A percentile compares a stretch with the other conserved stretches of the same genome.
phyloP scores from a whole-genome alignment of 352 stramenopile species.

The Globisporangium heterothallicum region DNA sequence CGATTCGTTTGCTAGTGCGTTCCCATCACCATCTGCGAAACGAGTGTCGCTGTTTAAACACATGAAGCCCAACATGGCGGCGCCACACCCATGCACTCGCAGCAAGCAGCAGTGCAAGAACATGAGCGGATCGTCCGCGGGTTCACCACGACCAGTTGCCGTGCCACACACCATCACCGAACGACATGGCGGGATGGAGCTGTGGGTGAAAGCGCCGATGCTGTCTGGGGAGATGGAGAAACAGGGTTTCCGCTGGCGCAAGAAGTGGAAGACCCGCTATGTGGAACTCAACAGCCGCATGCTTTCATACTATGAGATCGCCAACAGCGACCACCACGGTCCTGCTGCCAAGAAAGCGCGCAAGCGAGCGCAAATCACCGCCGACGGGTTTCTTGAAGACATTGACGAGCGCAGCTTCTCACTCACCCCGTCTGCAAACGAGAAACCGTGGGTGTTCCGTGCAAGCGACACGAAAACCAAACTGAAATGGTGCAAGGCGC shows the following conservation, averaged over 20 bases:
- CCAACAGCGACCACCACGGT: constrained; percentile 13
- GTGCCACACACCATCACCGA: constrained; percentile 80
- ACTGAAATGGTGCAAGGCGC: constrained; percentile 51
- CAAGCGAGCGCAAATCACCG: constrained; percentile 52
- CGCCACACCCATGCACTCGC: constrained; percentile 2
- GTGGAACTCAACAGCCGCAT: constrained; percentile 69
- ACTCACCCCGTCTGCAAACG: constrained; percentile 35
- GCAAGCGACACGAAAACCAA: constrained; percentile 45
- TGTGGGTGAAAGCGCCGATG: constrained; percentile 75
- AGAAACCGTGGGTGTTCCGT: constrained; percentile 63
- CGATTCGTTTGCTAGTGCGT: constrained; percentile 13
- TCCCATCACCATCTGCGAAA: constrained; percentile 7
- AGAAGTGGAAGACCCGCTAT: constrained; percentile 72
- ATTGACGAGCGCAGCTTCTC: constrained; percentile 51
- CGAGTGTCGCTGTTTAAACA: constrained; percentile 3
- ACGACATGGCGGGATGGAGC: constrained; percentile 50
- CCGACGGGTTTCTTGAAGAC: constrained; percentile 44
- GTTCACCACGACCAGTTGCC: constrained; percentile 21
- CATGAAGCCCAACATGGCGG: constrained; percentile 7
- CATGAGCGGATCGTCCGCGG: constrained; percentile 3
- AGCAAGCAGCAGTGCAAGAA: constrained; percentile 7
- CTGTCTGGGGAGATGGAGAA: constrained; percentile 67
- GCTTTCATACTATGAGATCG: constrained; percentile 60
- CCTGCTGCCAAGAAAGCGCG: constrained; percentile 24
- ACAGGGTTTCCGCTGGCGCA: constrained; percentile 70